Base-by-base conservation (phyloP, 352 stramenopile genomes). In the Phytopythium sindhum region DNA sequence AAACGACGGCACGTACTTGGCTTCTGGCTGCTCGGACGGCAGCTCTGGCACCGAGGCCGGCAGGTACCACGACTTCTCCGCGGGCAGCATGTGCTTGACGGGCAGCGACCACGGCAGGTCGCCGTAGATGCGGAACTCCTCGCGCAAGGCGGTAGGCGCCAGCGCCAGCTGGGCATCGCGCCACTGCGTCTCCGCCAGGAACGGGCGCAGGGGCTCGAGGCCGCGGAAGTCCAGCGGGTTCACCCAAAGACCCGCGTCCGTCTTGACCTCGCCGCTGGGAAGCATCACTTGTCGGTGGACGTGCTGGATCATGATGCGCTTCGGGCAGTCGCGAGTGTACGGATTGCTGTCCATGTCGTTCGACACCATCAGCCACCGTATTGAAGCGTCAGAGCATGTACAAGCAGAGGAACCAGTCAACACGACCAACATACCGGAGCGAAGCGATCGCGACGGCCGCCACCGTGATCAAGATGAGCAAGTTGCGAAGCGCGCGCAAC, bases 51-150 rank as follows among this genome's bases (percentile, higher is more conserved):
- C 44, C 15, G 55, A 70, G 44, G 75, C 56, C 0, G 73, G 74
- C 19, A 93, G 69, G 61, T 90, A 93, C 84, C 84, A 93, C 41
- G 78, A 90, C 55, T 87, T 78, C 35, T 75, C 69, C 68, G 86
- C 78, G 2, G 84, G 84, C 24, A 93, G 65, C 44, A 93, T 78
- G 60, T 88, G 69, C 33, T 80, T 81, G 26, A 91, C 68, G 2
- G 82, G 80, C 39, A 89, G 62, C 54, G 71, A 78, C 66, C 69
- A 90, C 11, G 84, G 84, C 78, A 93, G 80, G 62, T 90, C 74
- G 23, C 80, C 82, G 55, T 90, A 93, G 39, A 93, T 75, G 54
- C 77, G 77, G 23, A 76, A 66, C 23, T 82, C 77, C 15, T 88
- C 78, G 14, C 78, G 54, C 19, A 86, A 64, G 8, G 80, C 77